These are phyloP conservation scores for Eimeria tenella DNA, from an alignment of 169 alveolate species.

Conservation along the genomic window DNA sequence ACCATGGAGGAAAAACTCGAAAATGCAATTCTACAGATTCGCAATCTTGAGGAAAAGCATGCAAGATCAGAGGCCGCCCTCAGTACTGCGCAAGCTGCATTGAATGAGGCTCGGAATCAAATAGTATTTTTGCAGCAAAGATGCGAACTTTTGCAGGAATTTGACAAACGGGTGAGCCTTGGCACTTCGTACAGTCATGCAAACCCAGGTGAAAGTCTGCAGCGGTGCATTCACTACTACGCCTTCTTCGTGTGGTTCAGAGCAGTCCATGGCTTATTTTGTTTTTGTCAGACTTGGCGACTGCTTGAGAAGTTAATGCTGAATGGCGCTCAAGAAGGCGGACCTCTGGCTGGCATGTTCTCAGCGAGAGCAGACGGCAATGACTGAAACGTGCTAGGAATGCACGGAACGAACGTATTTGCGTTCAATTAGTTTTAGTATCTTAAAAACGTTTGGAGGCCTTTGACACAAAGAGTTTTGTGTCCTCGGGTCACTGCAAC, in stretches of 20 bases:
- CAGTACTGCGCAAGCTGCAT: background rate
- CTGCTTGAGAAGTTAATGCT: conserved; percentile 47
- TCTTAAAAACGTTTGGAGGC: too few relatives aligned
- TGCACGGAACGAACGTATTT: too few relatives aligned
- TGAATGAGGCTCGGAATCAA: conserved; percentile 27
- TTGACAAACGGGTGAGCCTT: conserved; percentile 33
- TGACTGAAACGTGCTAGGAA: background rate
- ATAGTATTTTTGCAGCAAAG: background rate
- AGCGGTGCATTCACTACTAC: background rate
- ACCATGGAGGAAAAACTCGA: conserved; percentile 11
- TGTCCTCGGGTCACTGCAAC: too few relatives aligned
- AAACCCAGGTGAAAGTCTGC: background rate
- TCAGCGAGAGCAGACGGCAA: background rate
- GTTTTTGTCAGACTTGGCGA: conserved; percentile 54
- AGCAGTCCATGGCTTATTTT: background rate
- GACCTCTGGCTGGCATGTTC: background rate
- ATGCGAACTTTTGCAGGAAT: conserved; percentile 60
- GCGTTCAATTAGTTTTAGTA: too few relatives aligned
- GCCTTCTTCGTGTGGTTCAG: background rate
- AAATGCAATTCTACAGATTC: background rate
- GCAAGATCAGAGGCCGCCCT: conserved; percentile 17
- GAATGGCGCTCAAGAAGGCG: background rate
- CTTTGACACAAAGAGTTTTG: too few relatives aligned
- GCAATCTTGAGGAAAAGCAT: background rate
- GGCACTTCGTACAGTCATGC: background rate